Base-by-base conservation (phyloP, 2,329 filamentous ascomycete species). In the Lojkania enalia region DNA sequence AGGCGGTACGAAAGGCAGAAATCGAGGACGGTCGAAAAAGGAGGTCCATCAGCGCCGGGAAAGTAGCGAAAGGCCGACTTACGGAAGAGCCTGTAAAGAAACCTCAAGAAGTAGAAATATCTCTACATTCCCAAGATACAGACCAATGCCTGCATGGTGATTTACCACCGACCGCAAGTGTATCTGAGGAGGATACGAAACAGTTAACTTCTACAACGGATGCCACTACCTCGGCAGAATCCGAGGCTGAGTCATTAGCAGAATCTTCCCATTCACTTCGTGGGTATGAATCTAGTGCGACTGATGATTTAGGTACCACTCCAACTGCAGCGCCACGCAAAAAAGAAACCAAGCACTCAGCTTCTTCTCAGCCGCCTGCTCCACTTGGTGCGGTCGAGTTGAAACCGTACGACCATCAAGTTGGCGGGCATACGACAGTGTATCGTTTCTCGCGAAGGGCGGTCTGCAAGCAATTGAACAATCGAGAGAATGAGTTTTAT, bases 381-480 rank as follows among this genome's bases (percentile, higher is more conserved):
- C 90, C 91, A 2, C 77, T 95, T 20, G 89, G 92, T 52, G 92
- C 92, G 20, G 95, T 99, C 56, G 91, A 97, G 69, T 78, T 99
- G 48, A 96, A 96, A 61, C 94, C 94, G 1, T 99, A 96, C 72
- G 89, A 90, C 55, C 94, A 99, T 71, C 94, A 99, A 71, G 94
- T 99, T 43, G 94, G 94, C 46, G 94, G 94, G 0, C 94, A 99
- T 69, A 96, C 90, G 5, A 96, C 92, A 0, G 81, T 99, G 25
- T 99, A 95, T 81, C 86, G 92, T 31, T 97, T 99, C 66, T 97
- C 94, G 14, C 85, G 90, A 55, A 83, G 91, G 60, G 94, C 94
- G 44, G 91, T 99, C 9, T 99, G 94, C 78, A 99, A 99, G 72
- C 90, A 96, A 72, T 81, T 99, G 63, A 99, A 96, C 70, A 99